Conservation (phyloP, 2,329 filamentous ascomycete genomes). For the Mollisiaceae sp. region DNA sequence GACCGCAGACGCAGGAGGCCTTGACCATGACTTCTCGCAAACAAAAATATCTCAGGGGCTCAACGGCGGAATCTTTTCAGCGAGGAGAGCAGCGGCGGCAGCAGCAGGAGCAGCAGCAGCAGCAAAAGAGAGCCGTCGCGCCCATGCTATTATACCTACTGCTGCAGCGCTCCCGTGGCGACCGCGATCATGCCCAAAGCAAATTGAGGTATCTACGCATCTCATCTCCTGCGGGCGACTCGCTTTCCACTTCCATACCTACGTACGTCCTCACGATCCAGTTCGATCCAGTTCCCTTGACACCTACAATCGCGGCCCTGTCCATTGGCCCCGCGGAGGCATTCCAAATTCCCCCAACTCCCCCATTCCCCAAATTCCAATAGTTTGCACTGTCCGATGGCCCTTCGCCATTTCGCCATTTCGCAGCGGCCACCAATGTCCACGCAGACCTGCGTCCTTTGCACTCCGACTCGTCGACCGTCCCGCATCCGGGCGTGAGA, state of each 20-base stretch:
- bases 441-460: constrained; percentile 3
- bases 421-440: constrained; percentile 2
- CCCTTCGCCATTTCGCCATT: not conserved
- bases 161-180: not conserved
- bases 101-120: not conserved
- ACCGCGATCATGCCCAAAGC: constrained; percentile 11
- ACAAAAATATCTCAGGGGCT: constrained; percentile 9
- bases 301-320: no score
- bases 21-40: constrained; percentile 9
- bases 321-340: no score
- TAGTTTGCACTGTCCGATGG: constrained; percentile 1
- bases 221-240: not conserved
- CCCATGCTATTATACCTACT: no score
- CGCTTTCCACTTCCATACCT: not conserved
- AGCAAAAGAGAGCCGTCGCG: not conserved
- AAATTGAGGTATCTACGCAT: constrained; percentile 9
- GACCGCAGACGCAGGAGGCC: constrained; percentile 6
- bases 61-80: not conserved
- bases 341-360: no score
- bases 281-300: no score
- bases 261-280: not conserved
- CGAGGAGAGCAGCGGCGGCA: not conserved
- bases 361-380: no score
- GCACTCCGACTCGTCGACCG: constrained; percentile 6
- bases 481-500: not conserved